Base-by-base conservation (phyloP, 2,329 filamentous ascomycete genomes). In the Ceratocystis papillata region DNA sequence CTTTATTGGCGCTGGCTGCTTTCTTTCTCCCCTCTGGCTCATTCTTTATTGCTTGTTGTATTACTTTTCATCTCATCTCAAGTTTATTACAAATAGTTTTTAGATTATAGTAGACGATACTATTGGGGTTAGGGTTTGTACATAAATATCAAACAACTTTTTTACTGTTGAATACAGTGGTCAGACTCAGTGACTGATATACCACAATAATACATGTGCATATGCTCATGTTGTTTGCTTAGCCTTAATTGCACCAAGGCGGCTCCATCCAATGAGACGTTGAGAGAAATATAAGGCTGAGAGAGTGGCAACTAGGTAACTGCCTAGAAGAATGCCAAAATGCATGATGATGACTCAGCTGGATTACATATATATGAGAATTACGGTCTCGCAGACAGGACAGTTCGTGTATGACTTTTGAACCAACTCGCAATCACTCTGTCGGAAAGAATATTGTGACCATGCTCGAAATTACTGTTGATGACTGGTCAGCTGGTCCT, bases 391-490 rank as follows among this genome's bases (percentile, higher is more conserved):
- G 12, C 10, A 15, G 37, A 12, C 37, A 33, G 30, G 30, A 8
- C 12, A 12, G 37, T 41, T 41, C 3, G 37, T 4, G 2, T 4
- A 41, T 12, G 1, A 12, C 10, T 12, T 41, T 12, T 41, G 37
- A 41, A 12, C 37, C 3, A 41, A 41, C 10, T 3, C 10, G 10
- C 10, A 41, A 12, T 28, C 17, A 12, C 33, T 45, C 12, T 5
- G 2, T 15, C 8, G 4, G 37, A 41, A 1, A 6, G 0, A 62
- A 2, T 44, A 25, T 17, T 17, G 5, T 55, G n/a, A 28, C 12
- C 17, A 64, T 64, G 63, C 50, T 59, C 5, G 50, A 50, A 17
- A 41, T 64, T 4, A 50, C 45, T 28, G 63, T 59, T 25, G 12
- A 57, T 22, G 63, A 59, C 20, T 59, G 63, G 63, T 10, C 63